These are phyloP conservation scores for Fomitopsis betulina DNA, from an alignment of 1,284 basidiomycete species.

Conservation along the genomic window DNA sequence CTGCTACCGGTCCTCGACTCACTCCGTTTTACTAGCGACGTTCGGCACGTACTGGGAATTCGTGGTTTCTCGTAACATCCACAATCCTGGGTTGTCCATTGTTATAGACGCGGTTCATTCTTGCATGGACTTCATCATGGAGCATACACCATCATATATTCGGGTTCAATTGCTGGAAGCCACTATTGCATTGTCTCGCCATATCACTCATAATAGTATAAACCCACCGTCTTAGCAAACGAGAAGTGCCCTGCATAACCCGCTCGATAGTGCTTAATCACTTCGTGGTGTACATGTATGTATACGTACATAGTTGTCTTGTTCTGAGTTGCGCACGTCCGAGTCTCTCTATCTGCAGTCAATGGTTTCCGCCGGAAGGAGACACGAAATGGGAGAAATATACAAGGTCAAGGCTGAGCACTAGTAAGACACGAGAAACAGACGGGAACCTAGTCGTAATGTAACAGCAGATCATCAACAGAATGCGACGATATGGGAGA, in stretches of 20 bases:
- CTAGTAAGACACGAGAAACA: conserved; percentile 21
- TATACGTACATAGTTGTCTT: conserved; percentile 18
- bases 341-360: conserved; percentile 4
- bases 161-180: neutral
- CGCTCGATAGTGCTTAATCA: conserved; percentile 17
- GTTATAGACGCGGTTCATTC: conserved; percentile 1
- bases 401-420: conserved; percentile 21
- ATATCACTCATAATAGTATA: conserved; percentile 6
- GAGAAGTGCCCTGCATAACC: conserved; percentile 4
- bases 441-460: conserved; percentile 16
- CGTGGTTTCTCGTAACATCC: conserved; percentile 46
- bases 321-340: conserved; percentile 3
- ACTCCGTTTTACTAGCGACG: conserved; percentile 92
- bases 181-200: conserved; percentile 7
- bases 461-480: conserved; percentile 22
- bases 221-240: neutral
- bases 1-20: conserved; percentile 94
- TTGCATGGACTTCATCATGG: conserved; percentile 9
- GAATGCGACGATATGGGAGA: conserved; percentile 2
- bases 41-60: conserved; percentile 88
- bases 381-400: conserved; percentile 16
- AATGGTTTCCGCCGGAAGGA: conserved; percentile 9
- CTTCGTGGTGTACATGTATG: conserved; percentile 12
- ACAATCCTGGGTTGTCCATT: neutral
- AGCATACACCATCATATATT: neutral